phyloP scores from a whole-genome alignment of 2,329 filamentous ascomycete genomes.

The Ophiosphaerella narmari region DNA sequence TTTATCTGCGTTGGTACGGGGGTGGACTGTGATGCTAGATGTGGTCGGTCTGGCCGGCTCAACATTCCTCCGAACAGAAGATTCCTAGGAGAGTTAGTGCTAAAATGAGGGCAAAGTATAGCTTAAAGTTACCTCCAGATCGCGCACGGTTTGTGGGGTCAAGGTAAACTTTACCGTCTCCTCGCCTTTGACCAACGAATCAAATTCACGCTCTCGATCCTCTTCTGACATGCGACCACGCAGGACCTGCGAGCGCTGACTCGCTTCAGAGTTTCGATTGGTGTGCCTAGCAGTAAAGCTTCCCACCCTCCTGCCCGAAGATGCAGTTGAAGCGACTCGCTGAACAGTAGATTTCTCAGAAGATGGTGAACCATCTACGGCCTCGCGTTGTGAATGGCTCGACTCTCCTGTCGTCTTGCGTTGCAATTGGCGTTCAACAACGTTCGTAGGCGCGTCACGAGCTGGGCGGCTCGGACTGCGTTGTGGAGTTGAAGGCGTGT shows the following conservation, averaged over 20 bases:
- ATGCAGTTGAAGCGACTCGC: slow-evolving; percentile 39
- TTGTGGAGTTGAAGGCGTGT: slow-evolving; percentile 18
- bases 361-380: slow-evolving; percentile 24
- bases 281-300: slow-evolving; percentile 39
- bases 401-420: slow-evolving; percentile 29
- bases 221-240: slow-evolving; percentile 45
- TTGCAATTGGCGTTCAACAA: slow-evolving; percentile 24
- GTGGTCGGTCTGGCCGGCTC: slow-evolving; percentile 21
- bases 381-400: slow-evolving; percentile 20
- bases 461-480: slow-evolving; percentile 19
- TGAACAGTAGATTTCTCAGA: slow-evolving; percentile 37
- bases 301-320: slow-evolving; percentile 35
- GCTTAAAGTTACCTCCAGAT: slow-evolving; percentile 46
- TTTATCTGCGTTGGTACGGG: slow-evolving; percentile 35
- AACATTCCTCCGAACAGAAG: slow-evolving; percentile 21
- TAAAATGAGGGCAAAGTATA: not conserved
- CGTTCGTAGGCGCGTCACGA: slow-evolving; percentile 22
- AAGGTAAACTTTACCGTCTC: slow-evolving; percentile 58
- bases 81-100: slow-evolving; percentile 21
- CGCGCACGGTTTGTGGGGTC: slow-evolving; percentile 54
- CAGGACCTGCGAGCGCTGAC: slow-evolving; percentile 33
- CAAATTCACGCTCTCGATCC: slow-evolving; percentile 51
- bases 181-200: slow-evolving; percentile 52
- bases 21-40: slow-evolving; percentile 39
- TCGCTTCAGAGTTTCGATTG: slow-evolving; percentile 40